Evolutionary conservation across 1,284 basidiomycete genomes (phyloP).

Genomic region (Tilletia indica): DNA sequence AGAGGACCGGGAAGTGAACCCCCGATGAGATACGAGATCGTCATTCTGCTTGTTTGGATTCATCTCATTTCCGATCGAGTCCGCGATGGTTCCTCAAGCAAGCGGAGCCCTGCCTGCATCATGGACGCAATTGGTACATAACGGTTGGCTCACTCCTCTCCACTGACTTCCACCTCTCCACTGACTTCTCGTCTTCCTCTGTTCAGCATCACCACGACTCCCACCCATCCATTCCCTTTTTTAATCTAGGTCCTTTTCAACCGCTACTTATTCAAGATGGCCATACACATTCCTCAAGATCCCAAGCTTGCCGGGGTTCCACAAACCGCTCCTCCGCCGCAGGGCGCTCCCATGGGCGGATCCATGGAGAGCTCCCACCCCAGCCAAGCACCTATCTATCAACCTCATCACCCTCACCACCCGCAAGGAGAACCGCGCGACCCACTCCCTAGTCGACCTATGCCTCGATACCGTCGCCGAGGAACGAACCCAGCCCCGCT

Average conservation of each 20-base stretch:
- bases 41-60: no score
- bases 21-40: no score
- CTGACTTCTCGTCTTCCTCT: slow-evolving; percentile 21
- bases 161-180: not conserved
- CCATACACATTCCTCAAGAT: no score
- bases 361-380: no score
- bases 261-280: slow-evolving; percentile 20
- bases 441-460: not conserved
- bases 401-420: no score
- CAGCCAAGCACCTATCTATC: no score
- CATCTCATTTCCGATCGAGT: not conserved
- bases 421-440: no score
- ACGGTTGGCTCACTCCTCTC: not conserved
- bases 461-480: not conserved
- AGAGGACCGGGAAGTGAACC: not conserved
- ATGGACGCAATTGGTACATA: no score
- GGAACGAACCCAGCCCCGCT: not conserved
- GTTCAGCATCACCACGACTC: not conserved
- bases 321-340: no score
- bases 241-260: no score
- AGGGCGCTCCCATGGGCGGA: no score
- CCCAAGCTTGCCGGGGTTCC: no score
- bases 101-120: not conserved
- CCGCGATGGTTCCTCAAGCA: not conserved
- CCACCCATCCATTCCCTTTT: not conserved